A percentile compares a stretch with the other conserved stretches of the same genome.
These are phyloP conservation scores for Zopfia rhizophila DNA, from an alignment of 2,329 filamentous ascomycete genomes.

Conservation along the genomic window DNA sequence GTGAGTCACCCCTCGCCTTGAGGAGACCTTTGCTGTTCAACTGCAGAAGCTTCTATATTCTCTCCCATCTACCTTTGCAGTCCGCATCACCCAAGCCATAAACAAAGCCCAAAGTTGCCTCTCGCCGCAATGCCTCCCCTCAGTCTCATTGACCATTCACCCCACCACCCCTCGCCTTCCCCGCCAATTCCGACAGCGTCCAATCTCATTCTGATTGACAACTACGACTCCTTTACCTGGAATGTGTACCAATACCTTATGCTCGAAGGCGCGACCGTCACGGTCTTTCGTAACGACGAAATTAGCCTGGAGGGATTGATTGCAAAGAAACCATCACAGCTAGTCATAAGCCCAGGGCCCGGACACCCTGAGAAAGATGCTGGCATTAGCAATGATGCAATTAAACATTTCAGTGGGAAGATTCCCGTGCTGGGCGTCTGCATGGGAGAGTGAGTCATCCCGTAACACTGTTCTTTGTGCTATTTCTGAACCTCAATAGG, in stretches of 20 bases:
- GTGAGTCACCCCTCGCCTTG: not conserved
- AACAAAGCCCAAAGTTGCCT: too few relatives aligned
- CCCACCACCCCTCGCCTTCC: slow-evolving; percentile 81
- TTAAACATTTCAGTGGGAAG: slow-evolving; percentile 90
- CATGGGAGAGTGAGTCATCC: slow-evolving; percentile 83
- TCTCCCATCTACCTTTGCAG: too few relatives aligned
- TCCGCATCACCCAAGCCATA: too few relatives aligned
- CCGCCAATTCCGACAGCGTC: slow-evolving; percentile 80
- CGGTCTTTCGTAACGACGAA: slow-evolving; percentile 92
- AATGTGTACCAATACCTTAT: slow-evolving; percentile 99
- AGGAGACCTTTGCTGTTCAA: not conserved
- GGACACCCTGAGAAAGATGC: slow-evolving; percentile 93
- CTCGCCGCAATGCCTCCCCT: slow-evolving; percentile 53
- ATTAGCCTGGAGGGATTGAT: slow-evolving; percentile 86
- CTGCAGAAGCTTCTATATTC: too few relatives aligned
- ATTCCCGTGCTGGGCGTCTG: slow-evolving; percentile 97
- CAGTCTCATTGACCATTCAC: slow-evolving; percentile 81
- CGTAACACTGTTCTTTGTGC: not conserved
- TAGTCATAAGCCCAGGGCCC: slow-evolving; percentile 94
- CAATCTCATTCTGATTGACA: slow-evolving; percentile 96
- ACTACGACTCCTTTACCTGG: slow-evolving; percentile 99
- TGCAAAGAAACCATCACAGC: slow-evolving; percentile 85
- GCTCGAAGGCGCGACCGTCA: slow-evolving; percentile 92
- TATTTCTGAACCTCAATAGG: slow-evolving; percentile 52
- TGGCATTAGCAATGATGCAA: slow-evolving; percentile 91